A percentile compares a stretch with the other conserved stretches of the same genome.
phyloP scores from a whole-genome alignment of 1,139 yeast species.

The Candida sanyaensis region DNA sequence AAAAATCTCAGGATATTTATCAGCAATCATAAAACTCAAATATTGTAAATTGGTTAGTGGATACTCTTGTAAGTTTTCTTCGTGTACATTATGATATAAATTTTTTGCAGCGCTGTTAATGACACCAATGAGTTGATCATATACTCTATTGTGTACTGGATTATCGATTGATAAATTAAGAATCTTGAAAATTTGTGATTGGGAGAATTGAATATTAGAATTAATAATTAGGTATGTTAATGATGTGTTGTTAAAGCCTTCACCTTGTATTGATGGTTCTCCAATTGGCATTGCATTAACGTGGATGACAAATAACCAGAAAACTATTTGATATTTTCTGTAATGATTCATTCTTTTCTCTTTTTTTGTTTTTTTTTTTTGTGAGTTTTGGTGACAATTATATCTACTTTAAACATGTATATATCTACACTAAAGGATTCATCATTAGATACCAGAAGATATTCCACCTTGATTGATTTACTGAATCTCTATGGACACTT shows the following conservation, averaged over 20 bases:
- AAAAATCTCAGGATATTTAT: slow-evolving; percentile 20
- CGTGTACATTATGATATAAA: slow-evolving; percentile 10
- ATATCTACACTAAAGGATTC: neutral
- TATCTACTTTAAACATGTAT: neutral
- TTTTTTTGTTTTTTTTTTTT: neutral
- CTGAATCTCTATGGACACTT: neutral
- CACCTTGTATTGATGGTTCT: neutral
- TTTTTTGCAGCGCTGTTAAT: slow-evolving; percentile 14
- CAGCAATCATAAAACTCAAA: slow-evolving; percentile 22
- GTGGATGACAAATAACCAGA: no score
- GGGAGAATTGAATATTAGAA: slow-evolving; percentile 15
- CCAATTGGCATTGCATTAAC: neutral
- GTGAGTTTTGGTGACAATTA: neutral
- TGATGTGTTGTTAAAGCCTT: slow-evolving; percentile 12
- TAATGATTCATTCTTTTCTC: neutral
- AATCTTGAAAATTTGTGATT: slow-evolving; percentile 17
- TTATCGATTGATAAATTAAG: slow-evolving; percentile 14
- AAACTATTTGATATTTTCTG: no score
- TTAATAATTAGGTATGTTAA: slow-evolving; percentile 19
- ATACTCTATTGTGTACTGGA: slow-evolving; percentile 14
- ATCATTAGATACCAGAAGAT: neutral
- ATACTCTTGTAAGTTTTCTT: slow-evolving; percentile 14
- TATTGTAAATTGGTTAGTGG: slow-evolving; percentile 25
- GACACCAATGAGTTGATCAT: slow-evolving; percentile 11
- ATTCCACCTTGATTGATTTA: neutral